phyloP scores from a whole-genome alignment of 768 basidiomycete species.

The Cantharellus cinnabarinus region DNA sequence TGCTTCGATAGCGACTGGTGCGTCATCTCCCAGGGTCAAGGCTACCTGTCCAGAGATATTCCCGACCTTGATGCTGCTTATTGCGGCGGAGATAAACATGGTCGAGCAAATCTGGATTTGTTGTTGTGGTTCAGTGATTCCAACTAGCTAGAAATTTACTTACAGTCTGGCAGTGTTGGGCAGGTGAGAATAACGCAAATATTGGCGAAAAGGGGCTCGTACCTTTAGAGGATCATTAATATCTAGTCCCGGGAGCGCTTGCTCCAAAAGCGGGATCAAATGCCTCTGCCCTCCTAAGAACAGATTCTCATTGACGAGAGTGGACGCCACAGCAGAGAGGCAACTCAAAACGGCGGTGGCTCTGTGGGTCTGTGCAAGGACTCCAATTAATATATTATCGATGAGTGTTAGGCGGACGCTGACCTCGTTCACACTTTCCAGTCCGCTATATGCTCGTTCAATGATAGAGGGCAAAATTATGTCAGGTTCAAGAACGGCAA shows the following conservation, averaged over 20 bases:
- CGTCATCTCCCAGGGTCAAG: constrained; percentile 32
- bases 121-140: neutral
- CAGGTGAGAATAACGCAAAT: neutral
- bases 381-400: neutral
- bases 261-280: constrained; percentile 65
- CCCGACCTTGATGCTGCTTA: constrained; percentile 60
- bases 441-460: constrained; percentile 73
- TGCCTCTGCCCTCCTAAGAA: constrained; percentile 83
- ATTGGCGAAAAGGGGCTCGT: neutral
- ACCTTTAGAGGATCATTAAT: constrained; percentile 15
- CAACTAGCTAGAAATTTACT: neutral
- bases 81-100: constrained; percentile 51
- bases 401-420: neutral
- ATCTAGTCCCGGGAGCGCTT: constrained; percentile 85
- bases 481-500: constrained; percentile 64
- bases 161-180: constrained; percentile 5
- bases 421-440: constrained; percentile 77
- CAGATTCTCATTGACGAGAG: constrained; percentile 51
- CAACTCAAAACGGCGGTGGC: constrained; percentile 82
- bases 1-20: constrained; percentile 22
- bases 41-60: constrained; percentile 40
- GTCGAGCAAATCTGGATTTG: constrained; percentile 34
- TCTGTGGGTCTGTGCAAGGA: constrained; percentile 41
- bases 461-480: constrained; percentile 80
- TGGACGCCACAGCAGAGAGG: constrained; percentile 53